Conservation (phyloP, 139 green algal species). For the Tetradesmus obliquus region DNA sequence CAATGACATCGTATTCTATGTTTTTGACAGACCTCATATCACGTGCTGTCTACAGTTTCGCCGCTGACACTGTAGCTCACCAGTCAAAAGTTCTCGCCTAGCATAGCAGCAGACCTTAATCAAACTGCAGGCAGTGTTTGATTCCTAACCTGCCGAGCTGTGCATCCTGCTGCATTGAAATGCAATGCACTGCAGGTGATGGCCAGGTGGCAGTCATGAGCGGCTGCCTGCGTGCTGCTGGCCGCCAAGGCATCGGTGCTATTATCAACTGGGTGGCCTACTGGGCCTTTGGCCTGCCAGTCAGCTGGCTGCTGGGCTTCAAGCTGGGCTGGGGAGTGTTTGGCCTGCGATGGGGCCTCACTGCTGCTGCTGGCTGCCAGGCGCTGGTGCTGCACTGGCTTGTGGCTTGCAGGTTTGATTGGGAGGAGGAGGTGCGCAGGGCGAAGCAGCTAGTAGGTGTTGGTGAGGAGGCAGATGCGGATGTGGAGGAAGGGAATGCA, state of each 20-base stretch:
- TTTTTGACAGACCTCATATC: too few species aligned
- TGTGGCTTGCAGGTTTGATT: constrained; percentile 13
- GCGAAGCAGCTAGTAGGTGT: not conserved
- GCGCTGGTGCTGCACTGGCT: constrained; percentile 13
- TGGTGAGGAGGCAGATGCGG: not conserved
- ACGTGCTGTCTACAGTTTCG: too few species aligned
- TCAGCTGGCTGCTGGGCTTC: constrained; percentile 27
- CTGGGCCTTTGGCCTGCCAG: constrained; percentile 4
- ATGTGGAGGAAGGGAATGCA: not conserved
- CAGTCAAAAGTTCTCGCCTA: too few species aligned
- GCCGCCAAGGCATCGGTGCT: constrained; percentile 29
- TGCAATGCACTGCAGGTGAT: not conserved
- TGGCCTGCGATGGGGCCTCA: not conserved
- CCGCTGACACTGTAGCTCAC: too few species aligned
- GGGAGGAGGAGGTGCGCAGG: not conserved
- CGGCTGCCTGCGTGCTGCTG: not conserved
- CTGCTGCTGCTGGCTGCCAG: not conserved
- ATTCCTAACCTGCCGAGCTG: not conserved
- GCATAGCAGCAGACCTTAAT: too few species aligned
- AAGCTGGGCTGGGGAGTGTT: not conserved
- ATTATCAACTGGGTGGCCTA: not conserved
- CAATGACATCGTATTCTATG: too few species aligned
- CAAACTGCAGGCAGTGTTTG: too few species aligned
- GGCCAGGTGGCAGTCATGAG: constrained; percentile 29
- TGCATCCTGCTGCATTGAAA: not conserved